Base-by-base conservation (phyloP, 2,329 filamentous ascomycete genomes). In the Cadophora malorum region DNA sequence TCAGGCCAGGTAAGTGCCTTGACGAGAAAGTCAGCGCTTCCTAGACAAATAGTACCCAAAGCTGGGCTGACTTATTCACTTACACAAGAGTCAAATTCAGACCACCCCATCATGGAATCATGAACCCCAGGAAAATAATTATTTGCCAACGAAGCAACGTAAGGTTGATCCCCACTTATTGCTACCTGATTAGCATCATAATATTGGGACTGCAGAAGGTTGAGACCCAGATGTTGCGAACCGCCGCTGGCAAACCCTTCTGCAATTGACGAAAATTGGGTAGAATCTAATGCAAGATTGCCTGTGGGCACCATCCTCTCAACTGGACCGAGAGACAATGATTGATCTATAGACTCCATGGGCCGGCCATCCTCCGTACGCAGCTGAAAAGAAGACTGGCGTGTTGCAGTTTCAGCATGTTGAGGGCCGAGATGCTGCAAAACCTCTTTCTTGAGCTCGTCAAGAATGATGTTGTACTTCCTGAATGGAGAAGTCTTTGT, bases 381-480 rank as follows among this genome's bases (percentile, higher is more conserved):
- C 47, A 9, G 21, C 16, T 21, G 21, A 21, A 5, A 10, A 2
- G 14, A 23, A 19, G 31, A 10, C 7, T 50, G 19, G 21, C 35
- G 10, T 19, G 8, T 53, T 10, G 25, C 12, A 33, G 47, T 38
- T 25, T 28, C 19, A 3, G 16, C 4, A n/a, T 33, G 14, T 62
- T 33, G 21, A 35, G 31, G 49, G 0, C 21, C 25, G 9, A 60
- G 41, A 50, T 49, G 58, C 19, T 72, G 21, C 12, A 63, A 21
- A 35, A 69, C 70, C 28, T 58, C 74, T 50, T 47, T 73, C 71
- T 67, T 77, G 71, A 78, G 71, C 67, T 81, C 79, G 23, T 81
- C 77, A 0, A 83, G 72, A 0, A 82, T 80, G 8, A 82, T 74
- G 0, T 78, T 77, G 64, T 82, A 83, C 10, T 81, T 72, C 45